phyloP scores from a whole-genome alignment of 768 basidiomycete genomes.

The Lentinus brumalis region DNA sequence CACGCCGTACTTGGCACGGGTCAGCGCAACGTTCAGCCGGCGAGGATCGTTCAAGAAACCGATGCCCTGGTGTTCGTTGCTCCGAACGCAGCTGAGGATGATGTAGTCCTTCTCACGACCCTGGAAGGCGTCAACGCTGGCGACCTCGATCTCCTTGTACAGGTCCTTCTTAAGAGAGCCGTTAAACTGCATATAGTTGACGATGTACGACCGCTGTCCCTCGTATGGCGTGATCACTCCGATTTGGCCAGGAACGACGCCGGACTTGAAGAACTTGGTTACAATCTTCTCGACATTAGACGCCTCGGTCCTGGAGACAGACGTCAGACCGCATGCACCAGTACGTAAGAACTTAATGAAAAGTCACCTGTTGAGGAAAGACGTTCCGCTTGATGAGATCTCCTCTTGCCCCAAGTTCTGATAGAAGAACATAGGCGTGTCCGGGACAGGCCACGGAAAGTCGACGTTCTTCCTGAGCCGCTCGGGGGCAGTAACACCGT shows the following conservation, averaged over 20 bases:
- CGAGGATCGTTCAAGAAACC: constrained; percentile 99
- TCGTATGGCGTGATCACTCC: constrained; percentile 99
- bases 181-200: constrained; percentile 99
- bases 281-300: constrained; percentile 99
- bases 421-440: constrained; percentile 99
- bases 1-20: constrained; percentile 96
- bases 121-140: constrained; percentile 98
- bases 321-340: constrained; percentile 11
- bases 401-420: constrained; percentile 99
- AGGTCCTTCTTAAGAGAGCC: constrained; percentile 99
- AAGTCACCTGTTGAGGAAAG: constrained; percentile 87
- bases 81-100: constrained; percentile 94
- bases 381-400: constrained; percentile 97
- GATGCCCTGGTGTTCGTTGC: constrained; percentile 99
- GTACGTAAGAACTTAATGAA: constrained; percentile 18
- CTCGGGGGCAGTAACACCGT: constrained; percentile 98
- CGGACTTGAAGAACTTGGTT: constrained; percentile 99
- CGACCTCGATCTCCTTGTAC: constrained; percentile 99
- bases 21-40: constrained; percentile 94
- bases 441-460: constrained; percentile 97
- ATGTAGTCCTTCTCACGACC: constrained; percentile 99
- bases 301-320: constrained; percentile 79
- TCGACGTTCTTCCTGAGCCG: constrained; percentile 97
- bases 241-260: constrained; percentile 93
- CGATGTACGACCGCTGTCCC: constrained; percentile 96